Evolutionary conservation across 2,329 filamentous ascomycete genomes (phyloP).

Genomic region (Beauveria sp.): DNA sequence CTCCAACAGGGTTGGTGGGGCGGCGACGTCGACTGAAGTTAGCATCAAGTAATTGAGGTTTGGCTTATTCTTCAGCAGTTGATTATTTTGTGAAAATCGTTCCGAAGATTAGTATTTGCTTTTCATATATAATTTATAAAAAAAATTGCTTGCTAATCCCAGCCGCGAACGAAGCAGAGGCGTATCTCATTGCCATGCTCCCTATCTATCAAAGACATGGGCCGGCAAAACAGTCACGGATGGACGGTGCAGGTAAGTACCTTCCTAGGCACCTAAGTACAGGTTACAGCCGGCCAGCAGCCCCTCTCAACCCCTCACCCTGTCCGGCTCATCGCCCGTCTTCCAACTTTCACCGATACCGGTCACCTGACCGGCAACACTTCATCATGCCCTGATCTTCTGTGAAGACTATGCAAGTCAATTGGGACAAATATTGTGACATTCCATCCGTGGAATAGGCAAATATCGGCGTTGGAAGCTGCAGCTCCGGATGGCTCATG

Average conservation of each 20-base stretch:
- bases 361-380: constrained; percentile 11
- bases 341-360: neutral
- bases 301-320: neutral
- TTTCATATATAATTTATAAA: neutral
- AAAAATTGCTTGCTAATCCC: neutral
- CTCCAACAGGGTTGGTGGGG: neutral
- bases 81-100: neutral
- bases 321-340: neutral
- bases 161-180: neutral
- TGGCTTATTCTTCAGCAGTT: neutral
- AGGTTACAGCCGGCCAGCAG: no score
- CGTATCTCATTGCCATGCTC: neutral
- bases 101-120: neutral
- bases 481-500: neutral
- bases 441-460: neutral
- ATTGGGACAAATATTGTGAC: neutral
- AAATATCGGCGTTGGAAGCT: neutral
- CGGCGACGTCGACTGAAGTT: constrained; percentile 1
- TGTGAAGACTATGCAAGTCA: neutral
- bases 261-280: neutral
- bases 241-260: neutral
- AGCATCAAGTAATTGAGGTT: neutral
- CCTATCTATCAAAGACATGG: neutral
- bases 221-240: neutral
- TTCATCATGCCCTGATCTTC: neutral